Evolutionary conservation across 2,329 filamentous ascomycete genomes (phyloP).

Genomic region (Hypoxylon sp.): DNA sequence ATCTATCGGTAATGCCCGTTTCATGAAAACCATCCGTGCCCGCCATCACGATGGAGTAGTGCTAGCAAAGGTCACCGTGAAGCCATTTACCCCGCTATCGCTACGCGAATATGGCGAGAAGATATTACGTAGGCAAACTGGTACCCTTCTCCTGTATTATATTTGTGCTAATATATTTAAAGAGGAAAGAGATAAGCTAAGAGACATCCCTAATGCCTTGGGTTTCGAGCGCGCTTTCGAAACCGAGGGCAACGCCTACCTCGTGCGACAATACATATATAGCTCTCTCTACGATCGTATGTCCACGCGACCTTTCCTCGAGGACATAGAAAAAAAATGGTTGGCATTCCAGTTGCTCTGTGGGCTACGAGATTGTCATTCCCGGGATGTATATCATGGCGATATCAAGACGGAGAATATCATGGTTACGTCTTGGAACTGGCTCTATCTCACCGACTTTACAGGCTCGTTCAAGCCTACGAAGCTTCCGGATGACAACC

Average conservation of each 20-base stretch:
- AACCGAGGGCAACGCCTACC: constrained; percentile 88
- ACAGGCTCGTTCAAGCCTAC: constrained; percentile 95
- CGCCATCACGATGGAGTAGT: constrained; percentile 90
- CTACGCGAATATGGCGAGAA: constrained; percentile 80
- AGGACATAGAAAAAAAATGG: constrained; percentile 99
- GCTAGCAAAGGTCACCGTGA: constrained; percentile 93
- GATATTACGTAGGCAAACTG: constrained; percentile 69
- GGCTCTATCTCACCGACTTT: constrained; percentile 98
- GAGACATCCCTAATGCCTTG: constrained; percentile 88
- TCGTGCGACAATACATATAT: constrained; percentile 94
- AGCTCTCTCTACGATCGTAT: constrained; percentile 97
- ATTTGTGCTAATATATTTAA: constrained; percentile 15
- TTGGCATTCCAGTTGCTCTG: constrained; percentile 94
- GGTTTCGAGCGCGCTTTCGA: constrained; percentile 91
- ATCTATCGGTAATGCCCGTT: constrained; percentile 87
- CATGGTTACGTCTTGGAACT: constrained; percentile 98
- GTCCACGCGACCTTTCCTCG: constrained; percentile 93
- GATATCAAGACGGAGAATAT: constrained; percentile 99
- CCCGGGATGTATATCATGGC: constrained; percentile 89
- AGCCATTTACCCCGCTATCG: constrained; percentile 84
- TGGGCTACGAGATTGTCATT: constrained; percentile 89
- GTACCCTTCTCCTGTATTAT: neutral
- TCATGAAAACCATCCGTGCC: constrained; percentile 96
- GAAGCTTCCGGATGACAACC: constrained; percentile 93
- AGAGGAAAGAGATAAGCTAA: constrained; percentile 82